A percentile compares a stretch with the other conserved stretches of the same genome.
phyloP scores from a whole-genome alignment of 1,284 basidiomycete species.

The Austroboletus novae-zelandiae region DNA sequence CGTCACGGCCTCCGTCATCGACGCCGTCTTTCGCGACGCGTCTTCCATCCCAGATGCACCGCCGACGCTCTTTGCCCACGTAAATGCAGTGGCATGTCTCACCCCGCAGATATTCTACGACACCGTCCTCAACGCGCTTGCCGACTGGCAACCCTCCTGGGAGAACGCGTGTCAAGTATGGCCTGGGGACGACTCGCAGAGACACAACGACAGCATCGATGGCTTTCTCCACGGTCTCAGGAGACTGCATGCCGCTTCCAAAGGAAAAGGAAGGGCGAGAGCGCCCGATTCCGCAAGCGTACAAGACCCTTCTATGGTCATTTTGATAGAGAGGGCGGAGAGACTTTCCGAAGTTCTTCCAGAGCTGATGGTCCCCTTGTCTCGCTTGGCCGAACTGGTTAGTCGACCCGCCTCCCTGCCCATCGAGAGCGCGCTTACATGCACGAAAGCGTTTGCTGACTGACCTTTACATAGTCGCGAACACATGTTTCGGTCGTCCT shows the following conservation, averaged over 20 bases:
- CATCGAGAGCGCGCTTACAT: neutral
- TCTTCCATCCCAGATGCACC: slow-evolving; percentile 18
- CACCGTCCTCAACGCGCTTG: slow-evolving; percentile 58
- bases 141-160: slow-evolving; percentile 54
- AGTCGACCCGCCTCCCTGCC: slow-evolving; percentile 29
- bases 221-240: slow-evolving; percentile 62
- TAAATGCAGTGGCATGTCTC: slow-evolving; percentile 69
- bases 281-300: slow-evolving; percentile 23
- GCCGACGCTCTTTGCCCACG: slow-evolving; percentile 40
- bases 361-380: slow-evolving; percentile 66
- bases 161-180: slow-evolving; percentile 60
- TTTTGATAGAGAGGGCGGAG: slow-evolving; percentile 71
- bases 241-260: slow-evolving; percentile 11
- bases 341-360: slow-evolving; percentile 61
- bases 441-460: neutral
- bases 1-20: slow-evolving; percentile 44
- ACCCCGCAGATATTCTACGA: slow-evolving; percentile 67
- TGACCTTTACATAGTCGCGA: slow-evolving; percentile 34
- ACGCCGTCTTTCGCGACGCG: slow-evolving; percentile 35
- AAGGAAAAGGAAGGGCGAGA: slow-evolving; percentile 36
- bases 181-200: slow-evolving; percentile 35
- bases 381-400: slow-evolving; percentile 74
- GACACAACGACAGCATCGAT: slow-evolving; percentile 64
- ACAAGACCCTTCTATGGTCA: slow-evolving; percentile 44
- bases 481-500: slow-evolving; percentile 58